Percentiles rank a stretch among this genome's conserved stretches.
Evolutionary conservation across 192 early-diverging fungal species (phyloP).

Genomic region (Jimgerdemannia flammicorona): DNA sequence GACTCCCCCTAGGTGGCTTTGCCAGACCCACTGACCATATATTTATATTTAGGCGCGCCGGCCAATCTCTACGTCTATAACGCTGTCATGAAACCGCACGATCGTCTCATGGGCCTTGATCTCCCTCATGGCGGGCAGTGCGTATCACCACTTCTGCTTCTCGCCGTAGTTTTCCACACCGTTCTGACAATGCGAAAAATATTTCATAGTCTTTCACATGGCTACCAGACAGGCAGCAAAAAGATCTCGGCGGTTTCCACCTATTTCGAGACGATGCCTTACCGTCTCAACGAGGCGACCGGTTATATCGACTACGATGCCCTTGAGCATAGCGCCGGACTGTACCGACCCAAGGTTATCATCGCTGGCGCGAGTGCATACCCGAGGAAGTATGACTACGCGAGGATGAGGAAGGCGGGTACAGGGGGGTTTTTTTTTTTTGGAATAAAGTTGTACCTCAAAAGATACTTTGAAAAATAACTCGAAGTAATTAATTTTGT

Average conservation of each 20-base stretch:
- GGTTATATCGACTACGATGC: slow-evolving; percentile 93
- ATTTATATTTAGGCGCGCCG: slow-evolving; percentile 66
- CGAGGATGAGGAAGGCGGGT: slow-evolving; percentile 60
- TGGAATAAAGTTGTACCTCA: neutral
- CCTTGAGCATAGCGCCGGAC: slow-evolving; percentile 69
- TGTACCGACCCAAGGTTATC: slow-evolving; percentile 96
- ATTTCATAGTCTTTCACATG: slow-evolving; percentile 81
- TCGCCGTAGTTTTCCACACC: neutral
- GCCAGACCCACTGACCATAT: neutral
- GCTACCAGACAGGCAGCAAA: slow-evolving; percentile 95
- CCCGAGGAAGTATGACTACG: slow-evolving; percentile 92
- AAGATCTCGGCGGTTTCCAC: slow-evolving; percentile 93
- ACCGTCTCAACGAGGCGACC: slow-evolving; percentile 86
- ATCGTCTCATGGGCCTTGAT: slow-evolving; percentile 97
- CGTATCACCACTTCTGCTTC: slow-evolving; percentile 20
- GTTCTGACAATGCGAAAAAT: neutral
- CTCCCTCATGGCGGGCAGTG: slow-evolving; percentile 98
- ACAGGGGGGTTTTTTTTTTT: slow-evolving; percentile 6
- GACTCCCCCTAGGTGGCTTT: neutral
- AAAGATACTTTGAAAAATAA: neutral
- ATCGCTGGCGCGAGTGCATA: slow-evolving; percentile 96
- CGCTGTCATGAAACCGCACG: slow-evolving; percentile 93
- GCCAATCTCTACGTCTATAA: slow-evolving; percentile 98
- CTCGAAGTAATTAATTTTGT: neutral
- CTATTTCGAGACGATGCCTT: slow-evolving; percentile 97